These are phyloP conservation scores for Fomitopsis betulina DNA, from an alignment of 1,284 basidiomycete species.

Conservation along the genomic window DNA sequence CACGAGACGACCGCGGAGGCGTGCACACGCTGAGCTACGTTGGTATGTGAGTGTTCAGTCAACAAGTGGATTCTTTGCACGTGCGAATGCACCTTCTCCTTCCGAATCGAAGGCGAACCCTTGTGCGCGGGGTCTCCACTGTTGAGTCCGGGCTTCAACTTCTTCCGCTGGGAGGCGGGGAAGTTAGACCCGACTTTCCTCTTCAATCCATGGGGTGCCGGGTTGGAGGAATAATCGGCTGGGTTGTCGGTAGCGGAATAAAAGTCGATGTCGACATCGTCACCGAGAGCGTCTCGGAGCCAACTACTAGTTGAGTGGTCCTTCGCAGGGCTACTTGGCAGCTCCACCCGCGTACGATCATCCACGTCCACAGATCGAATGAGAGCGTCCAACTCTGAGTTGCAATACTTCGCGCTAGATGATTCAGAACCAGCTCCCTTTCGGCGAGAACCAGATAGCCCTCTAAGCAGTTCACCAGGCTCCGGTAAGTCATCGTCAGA, in stretches of 20 bases:
- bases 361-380: constrained; percentile 22
- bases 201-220: neutral
- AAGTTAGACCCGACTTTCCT: neutral
- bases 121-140: neutral
- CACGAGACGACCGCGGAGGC: neutral
- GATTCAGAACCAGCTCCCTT: constrained; percentile 10
- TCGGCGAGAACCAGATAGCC: constrained; percentile 4
- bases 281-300: neutral
- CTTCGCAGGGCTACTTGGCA: neutral
- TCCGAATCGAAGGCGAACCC: neutral
- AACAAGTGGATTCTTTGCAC: neutral
- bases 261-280: neutral
- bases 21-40: neutral
- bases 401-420: constrained; percentile 32
- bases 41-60: neutral
- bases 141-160: neutral
- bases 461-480: constrained; percentile 30
- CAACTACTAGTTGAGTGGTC: neutral
- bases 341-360: constrained; percentile 1
- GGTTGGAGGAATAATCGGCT: neutral
- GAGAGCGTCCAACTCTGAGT: constrained; percentile 34
- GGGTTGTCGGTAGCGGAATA: too few relatives aligned
- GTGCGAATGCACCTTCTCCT: neutral
- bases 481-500: constrained; percentile 43
- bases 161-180: neutral